Evolutionary conservation across 192 early-diverging fungal species (phyloP).

Genomic region (Linnemannia exigua): DNA sequence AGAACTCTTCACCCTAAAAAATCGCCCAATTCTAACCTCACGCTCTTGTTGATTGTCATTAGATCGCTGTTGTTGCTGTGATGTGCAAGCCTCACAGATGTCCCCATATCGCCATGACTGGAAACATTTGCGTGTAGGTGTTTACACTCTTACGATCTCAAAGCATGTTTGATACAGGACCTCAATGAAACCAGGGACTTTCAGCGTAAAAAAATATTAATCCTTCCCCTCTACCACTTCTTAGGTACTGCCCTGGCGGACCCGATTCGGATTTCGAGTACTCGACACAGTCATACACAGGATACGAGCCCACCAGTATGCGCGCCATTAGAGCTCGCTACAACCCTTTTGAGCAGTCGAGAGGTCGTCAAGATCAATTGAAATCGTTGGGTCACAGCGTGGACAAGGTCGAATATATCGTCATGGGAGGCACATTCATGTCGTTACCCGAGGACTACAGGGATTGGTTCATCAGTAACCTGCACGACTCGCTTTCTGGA

Average conservation of each 20-base stretch:
- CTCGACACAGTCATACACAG: constrained; percentile 99
- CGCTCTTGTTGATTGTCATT: constrained; percentile 10
- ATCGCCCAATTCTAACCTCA: background rate
- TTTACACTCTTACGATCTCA: background rate
- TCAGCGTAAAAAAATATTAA: background rate
- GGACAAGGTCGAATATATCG: constrained; percentile 98
- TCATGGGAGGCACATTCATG: constrained; percentile 99
- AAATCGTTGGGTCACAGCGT: constrained; percentile 93
- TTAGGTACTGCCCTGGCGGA: constrained; percentile 94
- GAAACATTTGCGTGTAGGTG: constrained; percentile 96
- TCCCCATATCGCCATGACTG: constrained; percentile 99
- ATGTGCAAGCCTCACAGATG: constrained; percentile 98
- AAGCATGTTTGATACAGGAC: background rate
- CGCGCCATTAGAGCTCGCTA: constrained; percentile 98
- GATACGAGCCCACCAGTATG: constrained; percentile 99
- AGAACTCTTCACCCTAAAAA: background rate
- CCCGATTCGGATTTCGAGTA: constrained; percentile 99
- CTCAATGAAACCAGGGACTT: background rate
- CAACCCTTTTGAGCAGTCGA: constrained; percentile 96
- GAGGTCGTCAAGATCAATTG: constrained; percentile 95
- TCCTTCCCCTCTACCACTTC: background rate
- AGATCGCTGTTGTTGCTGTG: constrained; percentile 96
- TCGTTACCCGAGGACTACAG: constrained; percentile 94
- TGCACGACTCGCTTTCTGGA: constrained; percentile 97
- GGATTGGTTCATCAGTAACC: constrained; percentile 97